Evolutionary conservation across 495 filamentous ascomycete genomes (phyloP).

Genomic region (Cercophora sp.): DNA sequence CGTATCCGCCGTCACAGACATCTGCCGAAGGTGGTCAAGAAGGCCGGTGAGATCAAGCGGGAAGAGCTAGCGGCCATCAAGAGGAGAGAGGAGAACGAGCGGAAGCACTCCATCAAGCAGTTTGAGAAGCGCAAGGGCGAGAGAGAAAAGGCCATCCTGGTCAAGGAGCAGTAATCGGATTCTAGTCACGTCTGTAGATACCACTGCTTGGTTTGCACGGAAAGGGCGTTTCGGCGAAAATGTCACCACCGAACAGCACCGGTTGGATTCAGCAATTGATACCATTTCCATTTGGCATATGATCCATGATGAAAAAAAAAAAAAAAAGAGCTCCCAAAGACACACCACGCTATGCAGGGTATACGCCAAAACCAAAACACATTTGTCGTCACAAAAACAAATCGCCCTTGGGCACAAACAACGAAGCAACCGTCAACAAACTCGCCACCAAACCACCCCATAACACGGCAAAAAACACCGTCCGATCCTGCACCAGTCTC

Average conservation of each 20-base stretch:
- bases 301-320: background rate
- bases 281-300: constrained; percentile 20
- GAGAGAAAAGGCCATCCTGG: constrained; percentile 89
- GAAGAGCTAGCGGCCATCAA: constrained; percentile 85
- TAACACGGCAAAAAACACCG: constrained; percentile 50
- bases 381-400: too few relatives aligned
- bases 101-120: constrained; percentile 81
- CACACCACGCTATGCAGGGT: too few relatives aligned
- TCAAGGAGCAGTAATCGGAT: constrained; percentile 59
- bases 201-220: constrained; percentile 18
- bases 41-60: constrained; percentile 92
- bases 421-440: constrained; percentile 29
- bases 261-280: too few relatives aligned
- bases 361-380: too few relatives aligned
- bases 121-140: constrained; percentile 69
- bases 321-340: too few relatives aligned
- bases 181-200: background rate
- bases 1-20: constrained; percentile 89
- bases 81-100: constrained; percentile 87
- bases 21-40: constrained; percentile 91
- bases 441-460: constrained; percentile 30
- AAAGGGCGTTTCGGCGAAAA: constrained; percentile 20
- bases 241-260: too few relatives aligned
- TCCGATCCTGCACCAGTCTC: constrained; percentile 61
- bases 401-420: constrained; percentile 22